Percentiles rank a stretch among this genome's conserved stretches.
phyloP scores from a whole-genome alignment of 257 asterid species.

The Verbena officinalis region DNA sequence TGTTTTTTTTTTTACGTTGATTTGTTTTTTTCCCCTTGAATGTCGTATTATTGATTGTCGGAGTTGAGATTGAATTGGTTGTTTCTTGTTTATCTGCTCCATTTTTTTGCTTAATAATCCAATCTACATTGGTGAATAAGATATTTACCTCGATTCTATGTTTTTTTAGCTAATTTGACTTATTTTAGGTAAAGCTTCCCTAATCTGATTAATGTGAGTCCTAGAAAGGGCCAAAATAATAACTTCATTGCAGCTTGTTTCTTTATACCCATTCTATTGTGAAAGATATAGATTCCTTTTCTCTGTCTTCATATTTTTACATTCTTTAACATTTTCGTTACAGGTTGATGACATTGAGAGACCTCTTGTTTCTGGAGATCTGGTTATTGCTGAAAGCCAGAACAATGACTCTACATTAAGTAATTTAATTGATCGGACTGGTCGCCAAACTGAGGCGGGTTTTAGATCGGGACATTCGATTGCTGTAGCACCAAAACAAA shows the following conservation, averaged over 20 bases:
- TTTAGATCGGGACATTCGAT: conserved; percentile 46
- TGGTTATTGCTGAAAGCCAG: conserved; percentile 44
- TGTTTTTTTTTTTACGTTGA: neutral
- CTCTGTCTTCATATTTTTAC: conserved; percentile 26
- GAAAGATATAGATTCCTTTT: neutral
- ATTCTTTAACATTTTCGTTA: conserved; percentile 22
- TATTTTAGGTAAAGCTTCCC: conserved; percentile 13
- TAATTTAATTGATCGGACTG: conserved; percentile 43
- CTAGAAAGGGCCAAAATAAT: conserved; percentile 15
- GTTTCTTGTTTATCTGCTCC: conserved; percentile 19
- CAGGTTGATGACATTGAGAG: conserved; percentile 88
- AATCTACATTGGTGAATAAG: neutral
- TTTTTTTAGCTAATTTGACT: conserved; percentile 26
- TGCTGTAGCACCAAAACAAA: conserved; percentile 53
- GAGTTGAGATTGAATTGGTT: conserved; percentile 23
- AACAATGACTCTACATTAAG: conserved; percentile 46
- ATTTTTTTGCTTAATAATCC: conserved; percentile 4
- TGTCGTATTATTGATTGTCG: conserved; percentile 12
- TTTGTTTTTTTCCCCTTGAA: neutral
- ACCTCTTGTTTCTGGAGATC: conserved; percentile 82
- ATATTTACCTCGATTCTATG: neutral
- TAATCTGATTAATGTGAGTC: conserved; percentile 22
- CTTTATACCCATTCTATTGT: neutral
- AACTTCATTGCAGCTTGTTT: neutral
- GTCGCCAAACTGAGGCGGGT: conserved; percentile 45